A percentile compares a stretch with the other conserved stretches of the same genome.
phyloP scores from a whole-genome alignment of 441 rosid genomes.

The Erysimum pusillum region DNA sequence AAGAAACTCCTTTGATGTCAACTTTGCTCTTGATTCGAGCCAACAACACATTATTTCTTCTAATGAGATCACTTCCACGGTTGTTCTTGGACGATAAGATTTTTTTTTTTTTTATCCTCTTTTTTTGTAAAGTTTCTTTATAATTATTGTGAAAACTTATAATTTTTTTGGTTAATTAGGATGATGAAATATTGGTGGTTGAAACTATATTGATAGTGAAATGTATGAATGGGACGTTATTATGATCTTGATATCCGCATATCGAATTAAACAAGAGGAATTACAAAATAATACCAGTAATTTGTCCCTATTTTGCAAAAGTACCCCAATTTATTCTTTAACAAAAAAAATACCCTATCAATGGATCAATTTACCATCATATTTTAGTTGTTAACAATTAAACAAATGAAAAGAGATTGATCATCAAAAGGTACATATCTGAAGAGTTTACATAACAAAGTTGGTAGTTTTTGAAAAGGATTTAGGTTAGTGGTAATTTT shows the following conservation, averaged over 20 bases:
- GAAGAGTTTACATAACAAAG: neutral
- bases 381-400: neutral
- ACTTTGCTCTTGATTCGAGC: conserved; percentile 49
- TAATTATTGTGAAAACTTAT: conserved; percentile 4
- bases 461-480: neutral
- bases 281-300: neutral
- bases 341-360: no score
- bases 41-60: conserved; percentile 47
- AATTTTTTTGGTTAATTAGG: conserved; percentile 6
- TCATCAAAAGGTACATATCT: neutral
- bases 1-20: conserved; percentile 56
- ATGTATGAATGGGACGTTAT: neutral
- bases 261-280: neutral
- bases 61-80: conserved; percentile 46
- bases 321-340: neutral
- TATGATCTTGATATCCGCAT: neutral
- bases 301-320: neutral
- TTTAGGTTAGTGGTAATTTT: neutral
- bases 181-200: neutral
- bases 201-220: conserved; percentile 9
- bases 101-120: neutral
- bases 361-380: neutral
- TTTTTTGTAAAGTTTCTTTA: conserved; percentile 24
- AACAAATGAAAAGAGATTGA: neutral
- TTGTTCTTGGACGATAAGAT: conserved; percentile 47